Percentiles rank a stretch among this genome's conserved stretches.
These are phyloP conservation scores for Trichoderma gamsii DNA, from an alignment of 495 filamentous ascomycete species.

Conservation along the genomic window DNA sequence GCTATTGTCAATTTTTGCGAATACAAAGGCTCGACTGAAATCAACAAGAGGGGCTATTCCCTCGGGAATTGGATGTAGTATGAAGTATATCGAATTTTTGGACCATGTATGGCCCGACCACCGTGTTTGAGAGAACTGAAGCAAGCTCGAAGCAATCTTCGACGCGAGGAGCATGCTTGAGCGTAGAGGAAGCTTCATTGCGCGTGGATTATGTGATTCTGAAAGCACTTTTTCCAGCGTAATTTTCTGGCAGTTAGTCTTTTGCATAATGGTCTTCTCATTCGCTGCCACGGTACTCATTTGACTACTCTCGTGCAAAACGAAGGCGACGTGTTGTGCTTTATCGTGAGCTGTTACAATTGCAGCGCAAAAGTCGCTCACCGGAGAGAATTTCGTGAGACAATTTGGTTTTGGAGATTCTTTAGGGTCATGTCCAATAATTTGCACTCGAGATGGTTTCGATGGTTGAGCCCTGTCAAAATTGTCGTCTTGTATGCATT, in stretches of 20 bases:
- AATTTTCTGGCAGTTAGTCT: neutral
- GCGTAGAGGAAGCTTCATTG: constrained; percentile 11
- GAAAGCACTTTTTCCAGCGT: neutral
- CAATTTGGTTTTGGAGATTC: neutral
- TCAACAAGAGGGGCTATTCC: neutral
- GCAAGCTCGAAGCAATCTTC: constrained; percentile 19
- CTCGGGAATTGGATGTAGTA: constrained; percentile 8
- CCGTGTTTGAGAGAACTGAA: constrained; percentile 19
- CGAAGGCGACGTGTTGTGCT: neutral
- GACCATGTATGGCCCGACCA: constrained; percentile 17
- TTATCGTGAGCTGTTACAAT: constrained; percentile 4
- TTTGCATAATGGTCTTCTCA: neutral
- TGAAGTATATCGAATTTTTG: neutral
- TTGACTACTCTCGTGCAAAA: neutral
- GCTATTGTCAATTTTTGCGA: neutral
- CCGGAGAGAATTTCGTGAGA: neutral
- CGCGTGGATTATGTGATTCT: neutral
- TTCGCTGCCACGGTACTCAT: neutral
- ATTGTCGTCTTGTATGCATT: neutral
- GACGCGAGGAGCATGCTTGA: constrained; percentile 19
- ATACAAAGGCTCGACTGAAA: constrained; percentile 16
- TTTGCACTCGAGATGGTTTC: neutral
- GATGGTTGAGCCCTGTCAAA: neutral
- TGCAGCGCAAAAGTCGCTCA: neutral
- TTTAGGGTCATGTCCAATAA: neutral